Evolutionary conservation across 1,284 basidiomycete species (phyloP).

Genomic region (Clitocybe nebularis): DNA sequence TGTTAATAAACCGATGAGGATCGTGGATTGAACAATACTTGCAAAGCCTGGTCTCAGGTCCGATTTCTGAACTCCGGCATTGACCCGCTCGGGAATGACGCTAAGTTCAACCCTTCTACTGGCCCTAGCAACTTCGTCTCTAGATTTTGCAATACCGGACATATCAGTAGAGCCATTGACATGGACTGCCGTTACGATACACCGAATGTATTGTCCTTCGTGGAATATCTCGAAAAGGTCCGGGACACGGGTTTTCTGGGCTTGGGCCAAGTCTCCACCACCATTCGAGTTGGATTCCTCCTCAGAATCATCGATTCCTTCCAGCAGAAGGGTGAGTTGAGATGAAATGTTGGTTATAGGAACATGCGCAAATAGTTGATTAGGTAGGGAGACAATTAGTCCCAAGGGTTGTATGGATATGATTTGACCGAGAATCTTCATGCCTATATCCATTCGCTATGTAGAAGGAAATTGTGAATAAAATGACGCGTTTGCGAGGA

Average conservation of each 20-base stretch:
- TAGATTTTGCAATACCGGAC: conserved; percentile 51
- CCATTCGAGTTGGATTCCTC: conserved; percentile 40
- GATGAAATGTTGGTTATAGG: conserved; percentile 94
- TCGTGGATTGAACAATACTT: conserved; percentile 24
- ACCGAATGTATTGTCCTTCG: conserved; percentile 84
- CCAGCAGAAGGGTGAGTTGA: conserved; percentile 73
- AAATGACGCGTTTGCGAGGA: too few species aligned
- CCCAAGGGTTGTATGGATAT: conserved; percentile 87
- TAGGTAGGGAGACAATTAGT: conserved; percentile 89
- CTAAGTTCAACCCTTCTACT: conserved; percentile 86
- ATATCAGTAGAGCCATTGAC: conserved; percentile 57
- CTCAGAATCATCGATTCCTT: conserved; percentile 55
- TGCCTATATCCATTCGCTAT: conserved; percentile 80
- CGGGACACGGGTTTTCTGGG: conserved; percentile 42
- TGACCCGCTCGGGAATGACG: conserved; percentile 83
- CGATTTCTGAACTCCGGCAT: conserved; percentile 73
- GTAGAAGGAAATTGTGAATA: too few species aligned
- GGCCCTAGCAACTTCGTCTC: conserved; percentile 63
- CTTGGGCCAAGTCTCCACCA: conserved; percentile 42
- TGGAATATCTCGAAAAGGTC: conserved; percentile 76
- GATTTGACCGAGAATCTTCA: conserved; percentile 85
- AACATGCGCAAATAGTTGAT: conserved; percentile 92
- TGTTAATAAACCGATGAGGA: conserved; percentile 13
- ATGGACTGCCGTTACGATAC: conserved; percentile 70
- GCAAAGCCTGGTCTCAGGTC: conserved; percentile 81